phyloP scores from a whole-genome alignment of 1,284 basidiomycete genomes.

The Leucoagaricus sp. region DNA sequence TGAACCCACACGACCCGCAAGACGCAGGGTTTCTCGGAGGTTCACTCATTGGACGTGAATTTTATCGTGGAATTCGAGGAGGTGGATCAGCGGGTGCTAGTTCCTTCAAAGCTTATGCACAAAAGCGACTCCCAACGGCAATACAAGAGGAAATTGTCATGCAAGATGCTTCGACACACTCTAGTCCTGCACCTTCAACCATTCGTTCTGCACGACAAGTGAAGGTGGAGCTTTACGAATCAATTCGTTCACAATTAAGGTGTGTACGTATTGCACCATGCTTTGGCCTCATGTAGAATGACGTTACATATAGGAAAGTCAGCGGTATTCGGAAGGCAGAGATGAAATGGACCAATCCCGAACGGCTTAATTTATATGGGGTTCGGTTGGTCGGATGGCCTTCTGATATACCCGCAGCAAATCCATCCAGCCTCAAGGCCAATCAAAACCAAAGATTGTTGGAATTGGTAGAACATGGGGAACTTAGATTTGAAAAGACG shows the following conservation, averaged over 20 bases:
- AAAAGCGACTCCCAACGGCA: constrained; percentile 1
- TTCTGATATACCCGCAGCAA: constrained; percentile 50
- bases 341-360: constrained; percentile 73
- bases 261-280: constrained; percentile 20
- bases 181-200: constrained; percentile 4
- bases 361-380: constrained; percentile 54
- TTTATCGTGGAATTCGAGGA: constrained; percentile 59
- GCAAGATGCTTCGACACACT: neutral
- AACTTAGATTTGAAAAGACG: constrained; percentile 47
- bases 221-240: constrained; percentile 55
- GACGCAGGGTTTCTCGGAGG: constrained; percentile 65
- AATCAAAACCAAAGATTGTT: constrained; percentile 54
- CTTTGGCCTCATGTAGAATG: neutral
- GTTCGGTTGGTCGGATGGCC: constrained; percentile 67
- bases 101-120: constrained; percentile 47
- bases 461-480: constrained; percentile 47
- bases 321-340: constrained; percentile 64
- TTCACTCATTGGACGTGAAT: constrained; percentile 57
- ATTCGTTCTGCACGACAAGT: constrained; percentile 20
- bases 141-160: neutral
- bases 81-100: constrained; percentile 59
- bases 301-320: constrained; percentile 36
- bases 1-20: constrained; percentile 47
- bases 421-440: constrained; percentile 57
- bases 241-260: constrained; percentile 54